Evolutionary conservation across 352 stramenopile genomes (phyloP).

Genomic region (Salisapilia sapeloensis): DNA sequence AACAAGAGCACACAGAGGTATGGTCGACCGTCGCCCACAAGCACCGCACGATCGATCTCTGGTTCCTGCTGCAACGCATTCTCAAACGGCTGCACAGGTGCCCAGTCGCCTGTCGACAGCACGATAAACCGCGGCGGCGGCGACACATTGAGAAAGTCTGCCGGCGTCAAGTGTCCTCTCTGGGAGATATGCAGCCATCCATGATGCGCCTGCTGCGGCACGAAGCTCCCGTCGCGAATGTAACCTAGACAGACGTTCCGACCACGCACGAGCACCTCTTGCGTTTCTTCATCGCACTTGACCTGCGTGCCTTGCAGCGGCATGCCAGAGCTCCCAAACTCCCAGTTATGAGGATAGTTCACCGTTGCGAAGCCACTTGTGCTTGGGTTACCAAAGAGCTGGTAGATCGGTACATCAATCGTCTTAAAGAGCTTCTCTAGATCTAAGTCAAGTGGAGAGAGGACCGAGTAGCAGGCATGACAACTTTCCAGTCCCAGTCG

Average conservation of each 20-base stretch:
- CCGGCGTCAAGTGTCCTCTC: slow-evolving; percentile 42
- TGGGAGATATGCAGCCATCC: slow-evolving; percentile 41
- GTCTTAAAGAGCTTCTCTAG: slow-evolving; percentile 70
- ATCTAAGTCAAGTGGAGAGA: slow-evolving; percentile 63
- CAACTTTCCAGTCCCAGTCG: slow-evolving; percentile 62
- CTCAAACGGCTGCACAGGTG: slow-evolving; percentile 49
- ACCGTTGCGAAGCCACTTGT: slow-evolving; percentile 49
- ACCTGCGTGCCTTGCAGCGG: slow-evolving; percentile 36
- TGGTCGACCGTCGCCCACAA: slow-evolving; percentile 44
- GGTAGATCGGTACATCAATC: slow-evolving; percentile 69
- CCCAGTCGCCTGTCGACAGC: slow-evolving; percentile 55
- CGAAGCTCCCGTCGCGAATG: slow-evolving; percentile 8
- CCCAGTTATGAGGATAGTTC: slow-evolving; percentile 58
- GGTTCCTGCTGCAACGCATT: slow-evolving; percentile 23
- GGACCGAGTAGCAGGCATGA: slow-evolving; percentile 50
- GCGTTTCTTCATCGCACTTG: slow-evolving; percentile 35
- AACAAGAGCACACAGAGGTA: slow-evolving; percentile 70
- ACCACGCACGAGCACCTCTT: slow-evolving; percentile 42
- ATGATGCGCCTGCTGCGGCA: slow-evolving; percentile 8
- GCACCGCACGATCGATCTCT: slow-evolving; percentile 41
- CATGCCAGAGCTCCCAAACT: slow-evolving; percentile 48
- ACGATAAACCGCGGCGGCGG: slow-evolving; percentile 46
- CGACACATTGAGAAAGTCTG: slow-evolving; percentile 55
- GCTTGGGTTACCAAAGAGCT: slow-evolving; percentile 48
- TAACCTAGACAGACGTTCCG: slow-evolving; percentile 65